Base-by-base conservation (phyloP, 306 rosid genomes). In the Prunus mongolica region DNA sequence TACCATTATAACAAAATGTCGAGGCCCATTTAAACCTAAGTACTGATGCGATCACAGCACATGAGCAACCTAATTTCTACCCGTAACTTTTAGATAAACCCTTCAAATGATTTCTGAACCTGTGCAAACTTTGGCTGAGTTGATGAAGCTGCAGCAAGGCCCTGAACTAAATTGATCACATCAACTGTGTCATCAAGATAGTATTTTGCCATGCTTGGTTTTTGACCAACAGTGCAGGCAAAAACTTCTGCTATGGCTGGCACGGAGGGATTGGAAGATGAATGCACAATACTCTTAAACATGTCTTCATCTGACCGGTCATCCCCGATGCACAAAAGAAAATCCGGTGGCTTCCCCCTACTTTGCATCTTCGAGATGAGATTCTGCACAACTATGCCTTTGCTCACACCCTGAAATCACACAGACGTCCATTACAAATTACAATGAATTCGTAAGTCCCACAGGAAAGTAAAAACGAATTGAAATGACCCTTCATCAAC, bases 231-330 rank as follows among this genome's bases (percentile, higher is more conserved):
- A 7, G 44, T 38, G 44, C 96, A 91, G 57, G 91, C 89, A 82
- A 82, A 85, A 10, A 88, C 80, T 68, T 82, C 75, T 18, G 87
- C 68, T 32, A 63, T 75, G 55, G 88, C 32, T 62, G 88, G 85
- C 51, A 81, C 56, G 2, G 79, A 78, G 6, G 86, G 77, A 85
- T 76, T 75, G 47, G 86, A 71, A 30, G 66, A 70, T 1, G 88
- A 78, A 41, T 75, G 65, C 46, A 78, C 82, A 72, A 88, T 87
- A 71, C 87, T 80, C 75, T 84, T 87, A 45, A 91, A 88, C 96
- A 91, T 91, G 63, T 87, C 91, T 69, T 91, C 96, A 45, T 91
- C 96, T 16, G 96, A 91, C 9, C 86, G 78, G 71, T 91, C 96
- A 68, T 91, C 96, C 55, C 96, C 96, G 9, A 91, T 80, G 86